Evolutionary conservation across 2,329 filamentous ascomycete species (phyloP), one percentile per base, ranked within the genome.

Genomic region (Penicillium rolfsii): DNA sequence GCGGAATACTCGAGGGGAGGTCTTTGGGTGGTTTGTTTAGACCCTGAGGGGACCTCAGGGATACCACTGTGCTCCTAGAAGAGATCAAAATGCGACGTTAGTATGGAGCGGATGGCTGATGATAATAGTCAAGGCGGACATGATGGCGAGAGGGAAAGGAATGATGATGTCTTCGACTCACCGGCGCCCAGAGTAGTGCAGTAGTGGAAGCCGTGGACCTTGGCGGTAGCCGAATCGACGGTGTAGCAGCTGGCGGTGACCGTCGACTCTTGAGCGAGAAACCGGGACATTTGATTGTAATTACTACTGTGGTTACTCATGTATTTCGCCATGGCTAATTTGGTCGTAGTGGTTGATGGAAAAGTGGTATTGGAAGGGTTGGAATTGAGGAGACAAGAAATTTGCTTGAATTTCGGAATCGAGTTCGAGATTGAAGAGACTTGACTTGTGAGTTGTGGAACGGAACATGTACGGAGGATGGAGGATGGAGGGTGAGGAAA

Each of bases 201-300:
- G 88, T 96, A 97, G 84, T 96, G 93, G 82, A 95, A 90, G 77
- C 91, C 91, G 78, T 89, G 88, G 73, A 97, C 85, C 75, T 83
- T 85, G 77, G 87, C 84, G 71, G 88, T 85, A 74, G 82, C 82
- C 66, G 80, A 76, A 80, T 93, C 88, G 79, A 94, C 91, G 72
- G 91, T 83, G 82, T 97, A 97, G 86, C 92, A 96, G 79, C 89
- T 93, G 81, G 93, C 93, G 82, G 94, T 89, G 80, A 95, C 88
- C 78, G 90, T 90, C 82, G 73, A 62, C 55, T 72, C 67, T 71
- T 73, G 80, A 78, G 82, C 79, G 40, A 67, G 58, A 82, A 81
- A 81, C 80, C 84, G 83, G 86, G 86, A 84, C 87, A 85, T 72
- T 70, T 78, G 73, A 77, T 81, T 76, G 75, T 72, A 72, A 85